Conservation (phyloP, 2,329 filamentous ascomycete genomes). For the Colletotrichum liriopes region DNA sequence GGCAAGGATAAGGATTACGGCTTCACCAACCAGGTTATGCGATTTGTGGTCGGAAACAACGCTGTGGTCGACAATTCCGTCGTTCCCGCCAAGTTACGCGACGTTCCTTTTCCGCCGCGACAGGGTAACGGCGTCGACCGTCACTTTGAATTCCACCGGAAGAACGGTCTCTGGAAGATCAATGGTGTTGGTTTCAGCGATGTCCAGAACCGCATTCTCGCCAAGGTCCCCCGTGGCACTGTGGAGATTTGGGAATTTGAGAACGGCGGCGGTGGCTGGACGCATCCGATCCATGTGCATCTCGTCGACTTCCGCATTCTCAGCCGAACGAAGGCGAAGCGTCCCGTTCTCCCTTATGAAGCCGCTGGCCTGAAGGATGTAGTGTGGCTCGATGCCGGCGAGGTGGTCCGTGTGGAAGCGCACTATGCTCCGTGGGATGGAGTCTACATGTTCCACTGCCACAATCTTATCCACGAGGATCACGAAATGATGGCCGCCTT, state of each 20-base stretch:
- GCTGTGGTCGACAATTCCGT: conserved; percentile 54
- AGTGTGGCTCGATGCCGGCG: conserved; percentile 67
- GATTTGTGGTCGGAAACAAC: conserved; percentile 62
- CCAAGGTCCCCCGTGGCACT: conserved; percentile 61
- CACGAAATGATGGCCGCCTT: conserved; percentile 64
- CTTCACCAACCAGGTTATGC: conserved; percentile 67
- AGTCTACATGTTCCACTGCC: conserved; percentile 66
- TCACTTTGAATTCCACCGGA: conserved; percentile 62
- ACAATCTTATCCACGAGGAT: conserved; percentile 63
- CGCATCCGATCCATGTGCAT: conserved; percentile 72
- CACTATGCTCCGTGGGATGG: conserved; percentile 69
- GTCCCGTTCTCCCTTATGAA: conserved; percentile 67
- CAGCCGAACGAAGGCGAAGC: conserved; percentile 59
- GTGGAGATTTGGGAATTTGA: conserved; percentile 66
- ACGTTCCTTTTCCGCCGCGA: conserved; percentile 56
- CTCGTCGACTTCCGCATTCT: conserved; percentile 72
- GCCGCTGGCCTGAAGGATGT: conserved; percentile 70
- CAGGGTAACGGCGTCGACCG: conserved; percentile 56
- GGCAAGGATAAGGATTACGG: conserved; percentile 64
- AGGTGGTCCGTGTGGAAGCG: conserved; percentile 66
- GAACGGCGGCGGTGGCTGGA: conserved; percentile 65
- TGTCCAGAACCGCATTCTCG: conserved; percentile 63
- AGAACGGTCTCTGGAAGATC: conserved; percentile 64
- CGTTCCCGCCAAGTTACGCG: conserved; percentile 53
- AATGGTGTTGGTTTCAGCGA: conserved; percentile 65